A percentile compares a stretch with the other conserved stretches of the same genome.
These are phyloP conservation scores for Pichia sp. DNA, from an alignment of 1,139 yeast genomes.

Conservation along the genomic window DNA sequence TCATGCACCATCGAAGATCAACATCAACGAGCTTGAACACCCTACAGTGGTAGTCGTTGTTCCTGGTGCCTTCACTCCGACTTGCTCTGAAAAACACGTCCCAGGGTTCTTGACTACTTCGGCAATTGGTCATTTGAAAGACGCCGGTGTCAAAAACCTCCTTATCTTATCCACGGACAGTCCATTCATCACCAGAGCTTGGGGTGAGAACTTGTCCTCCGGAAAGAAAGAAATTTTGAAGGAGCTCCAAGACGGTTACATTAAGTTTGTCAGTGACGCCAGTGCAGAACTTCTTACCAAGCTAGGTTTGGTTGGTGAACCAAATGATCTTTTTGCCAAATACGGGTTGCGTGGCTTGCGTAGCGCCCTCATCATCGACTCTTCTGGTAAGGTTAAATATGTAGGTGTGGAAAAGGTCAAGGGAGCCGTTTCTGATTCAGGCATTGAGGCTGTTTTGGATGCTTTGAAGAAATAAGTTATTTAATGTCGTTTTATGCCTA, in stretches of 20 bases:
- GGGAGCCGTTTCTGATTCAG: slow-evolving; percentile 36
- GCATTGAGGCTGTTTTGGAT: slow-evolving; percentile 28
- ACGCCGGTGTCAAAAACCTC: slow-evolving; percentile 68
- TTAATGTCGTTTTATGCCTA: background rate
- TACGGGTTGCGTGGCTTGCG: slow-evolving; percentile 22
- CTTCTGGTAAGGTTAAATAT: slow-evolving; percentile 55
- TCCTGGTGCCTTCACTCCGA: slow-evolving; percentile 91
- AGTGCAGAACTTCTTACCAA: slow-evolving; percentile 25
- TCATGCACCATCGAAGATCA: slow-evolving; percentile 23
- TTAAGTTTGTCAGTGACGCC: slow-evolving; percentile 73
- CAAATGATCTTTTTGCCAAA: slow-evolving; percentile 60
- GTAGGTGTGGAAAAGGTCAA: slow-evolving; percentile 55
- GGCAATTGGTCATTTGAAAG: slow-evolving; percentile 42
- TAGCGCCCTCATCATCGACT: slow-evolving; percentile 24
- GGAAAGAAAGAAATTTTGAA: slow-evolving; percentile 6
- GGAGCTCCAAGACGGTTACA: slow-evolving; percentile 34
- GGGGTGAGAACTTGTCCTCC: slow-evolving; percentile 69
- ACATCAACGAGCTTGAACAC: background rate
- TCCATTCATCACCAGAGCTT: slow-evolving; percentile 75
- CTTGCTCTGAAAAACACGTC: slow-evolving; percentile 77
- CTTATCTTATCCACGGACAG: slow-evolving; percentile 75
- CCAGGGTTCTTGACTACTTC: slow-evolving; percentile 63
- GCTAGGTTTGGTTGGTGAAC: slow-evolving; percentile 24
- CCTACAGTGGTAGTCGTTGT: slow-evolving; percentile 59
- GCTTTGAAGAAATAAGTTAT: slow-evolving; percentile 5